Base-by-base conservation (phyloP, 148 eudicot genomes). In the Limonium bicolor region DNA sequence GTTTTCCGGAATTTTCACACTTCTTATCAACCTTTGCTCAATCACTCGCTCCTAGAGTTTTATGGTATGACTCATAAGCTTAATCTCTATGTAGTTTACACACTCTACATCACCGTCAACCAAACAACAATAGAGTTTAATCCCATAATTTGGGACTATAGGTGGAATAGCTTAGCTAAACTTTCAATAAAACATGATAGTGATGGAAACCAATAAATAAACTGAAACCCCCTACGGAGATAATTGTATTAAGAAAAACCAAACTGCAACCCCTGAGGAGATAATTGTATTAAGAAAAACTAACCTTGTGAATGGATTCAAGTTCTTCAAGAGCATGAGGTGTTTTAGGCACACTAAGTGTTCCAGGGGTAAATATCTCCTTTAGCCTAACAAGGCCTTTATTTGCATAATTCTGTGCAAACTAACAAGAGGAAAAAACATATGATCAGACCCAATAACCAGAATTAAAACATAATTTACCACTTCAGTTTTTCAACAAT, bases 221-320 rank as follows among this genome's bases (percentile, higher is more conserved):
- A n/a, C n/a, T n/a, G n/a, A n/a, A n/a, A n/a, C n/a, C 33, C 13
- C n/a, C n/a, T 32, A 5, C 11, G 11, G 5, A 1, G 14, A 32
- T n/a, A 22, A 43, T 9, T 21, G 5, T 20, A 36, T 39, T 16
- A 10, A 24, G n/a, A n/a, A n/a, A 13, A 29, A 32, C 11, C 14
- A 32, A 10, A 12, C 36, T 10, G 11, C 27, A 21, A 40, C 33
- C 13, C n/a, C n/a, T 46, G 8, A 46, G 14, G 7, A 0, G 17
- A 16, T 25, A 25, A 27, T 21, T 13, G 5, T 17, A 41, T 44
- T 16, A 8, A 28, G n/a, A n/a, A n/a, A n/a, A n/a, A n/a, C n/a
- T n/a, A n/a, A 88, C 97, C 94, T 90, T 84, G 67, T 90, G 97
- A 41, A 90, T 71, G 20, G 97, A 84, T 67, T 90, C 97, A 50